Conservation (phyloP, 495 filamentous ascomycete species). For the Daldinia loculata region DNA sequence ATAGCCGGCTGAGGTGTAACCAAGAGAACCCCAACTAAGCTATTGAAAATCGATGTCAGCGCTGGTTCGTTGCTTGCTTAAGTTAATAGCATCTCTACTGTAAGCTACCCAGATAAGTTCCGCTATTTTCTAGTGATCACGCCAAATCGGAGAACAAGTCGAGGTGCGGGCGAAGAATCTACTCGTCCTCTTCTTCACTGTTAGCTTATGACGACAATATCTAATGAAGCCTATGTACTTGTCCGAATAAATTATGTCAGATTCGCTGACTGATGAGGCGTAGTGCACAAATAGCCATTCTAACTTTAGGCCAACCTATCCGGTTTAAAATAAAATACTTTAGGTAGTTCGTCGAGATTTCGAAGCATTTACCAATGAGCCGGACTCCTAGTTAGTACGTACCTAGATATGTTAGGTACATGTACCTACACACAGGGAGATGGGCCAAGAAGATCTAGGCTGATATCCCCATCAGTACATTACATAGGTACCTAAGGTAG, state of each 20-base stretch:
- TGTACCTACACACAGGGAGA: not conserved
- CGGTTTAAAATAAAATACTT: constrained; percentile 1
- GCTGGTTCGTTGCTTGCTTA: constrained; percentile 4
- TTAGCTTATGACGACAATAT: not conserved
- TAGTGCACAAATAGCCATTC: not conserved
- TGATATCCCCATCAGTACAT: not conserved
- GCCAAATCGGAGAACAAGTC: not conserved
- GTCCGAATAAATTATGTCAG: constrained; percentile 35
- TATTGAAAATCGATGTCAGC: constrained; percentile 14
- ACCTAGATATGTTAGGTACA: not conserved
- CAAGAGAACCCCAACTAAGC: not conserved
- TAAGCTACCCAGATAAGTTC: not conserved
- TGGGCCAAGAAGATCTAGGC: not conserved
- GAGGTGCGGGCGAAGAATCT: not conserved
- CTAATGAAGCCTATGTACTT: not conserved
- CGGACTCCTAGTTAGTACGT: not conserved
- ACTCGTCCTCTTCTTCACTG: not conserved
- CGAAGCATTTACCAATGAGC: constrained; percentile 1
- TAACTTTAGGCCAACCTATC: constrained; percentile 1
- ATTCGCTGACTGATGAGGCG: constrained; percentile 21
- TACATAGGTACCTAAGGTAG: constrained; percentile 1
- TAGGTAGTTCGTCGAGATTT: not conserved
- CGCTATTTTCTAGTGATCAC: not conserved
- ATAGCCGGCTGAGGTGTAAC: constrained; percentile 20
- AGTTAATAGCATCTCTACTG: constrained; percentile 4